Evolutionary conservation across 208 protist species (phyloP), one percentile per base, ranked within the genome.

Genomic region (Wallacemonas sp.): DNA sequence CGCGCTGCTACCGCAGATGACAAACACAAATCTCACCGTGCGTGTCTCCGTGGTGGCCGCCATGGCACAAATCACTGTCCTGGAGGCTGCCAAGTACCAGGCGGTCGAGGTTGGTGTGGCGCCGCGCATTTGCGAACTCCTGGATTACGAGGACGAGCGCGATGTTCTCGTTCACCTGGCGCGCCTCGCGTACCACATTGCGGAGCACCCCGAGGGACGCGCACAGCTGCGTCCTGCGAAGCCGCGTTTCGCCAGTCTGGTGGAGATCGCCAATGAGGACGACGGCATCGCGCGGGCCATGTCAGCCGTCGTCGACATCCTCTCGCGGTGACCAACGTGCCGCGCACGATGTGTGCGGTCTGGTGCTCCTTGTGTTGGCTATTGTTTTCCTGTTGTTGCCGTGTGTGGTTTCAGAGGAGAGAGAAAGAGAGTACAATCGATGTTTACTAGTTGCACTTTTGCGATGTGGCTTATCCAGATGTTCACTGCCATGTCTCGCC

Each of bases 141-240:
- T 93, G 1, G 65, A 38, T 17, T 21, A 64, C 9, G 87, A 93
- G 62, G 87, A 92, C 57, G 90, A 96, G 66, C 85, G 87, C 0
- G 90, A 96, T 48, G 87, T 95, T 2, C 75, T 95, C 44, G 78
- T 85, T 17, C 77, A 90, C 71, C 71, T 93, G 58, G 71, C 87
- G 12, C 80, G 80, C 11, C 71, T 85, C 1, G 70, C 87, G 34
- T 79, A 83, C 48, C 79, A 84, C 64, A 27, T 95, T 29, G 83
- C 85, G 5, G 89, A 93, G 72, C 86, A 80, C 43, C 83, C 85
- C 12, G 47, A 55, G 23, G 89, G 83, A 19, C 75, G 85, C 1
- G 47, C 60, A 5, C 74, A 74, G 26, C 73, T 94, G 27, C 66
- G 78, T 1, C 55, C 26, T 0, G 78, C 69, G n/a, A 68, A 79